Evolutionary conservation across 2,329 filamentous ascomycete species (phyloP), one percentile per base, ranked within the genome.

Genomic region (Arthrobotrys sinensis): DNA sequence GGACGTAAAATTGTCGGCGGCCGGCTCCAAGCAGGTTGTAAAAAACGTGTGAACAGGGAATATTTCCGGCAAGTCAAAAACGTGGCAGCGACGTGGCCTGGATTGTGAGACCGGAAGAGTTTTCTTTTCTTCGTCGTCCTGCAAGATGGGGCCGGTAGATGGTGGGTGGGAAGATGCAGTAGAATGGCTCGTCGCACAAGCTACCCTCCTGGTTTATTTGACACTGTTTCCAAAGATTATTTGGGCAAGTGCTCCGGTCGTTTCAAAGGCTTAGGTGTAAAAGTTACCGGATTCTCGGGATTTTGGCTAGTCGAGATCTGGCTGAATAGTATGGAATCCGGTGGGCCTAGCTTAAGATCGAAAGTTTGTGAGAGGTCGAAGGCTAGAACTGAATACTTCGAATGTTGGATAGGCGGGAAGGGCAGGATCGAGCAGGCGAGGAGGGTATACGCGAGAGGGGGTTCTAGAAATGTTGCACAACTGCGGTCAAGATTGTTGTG

Each of bases 71-170:
- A 78, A 68, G 75, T 68, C 60, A 78, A 78, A 78, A 78, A 78
- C 75, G 75, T 78, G 75, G 75, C 75, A 72, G 75, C 67, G 75
- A 71, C 75, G 75, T 78, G 75, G 75, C 75, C 75, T 71, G 60
- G 67, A 72, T 50, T 60, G 75, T 78, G 67, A 48, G 52, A 78
- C 75, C 62, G 53, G 43, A 45, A 52, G 34, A 64, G 34, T 21
- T 21, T 43, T 67, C 16, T 72, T 40, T 68, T 63, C 65, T 60
- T 69, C 34, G 38, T 60, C 38, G 48, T 21, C 32, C 40, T 71
- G 52, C 46, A 70, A 57, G 45, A 70, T 48, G n/a, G 24, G 40
- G 16, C 32, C 6, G 2, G 38, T 14, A 55, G 16, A n/a, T 34
- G 32, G 21, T 48, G 60, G 38, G 24, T 36, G 32, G 48, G 48